Base-by-base conservation (phyloP, 2,329 filamentous ascomycete species). In the Phaeosphaeriaceae sp. region DNA sequence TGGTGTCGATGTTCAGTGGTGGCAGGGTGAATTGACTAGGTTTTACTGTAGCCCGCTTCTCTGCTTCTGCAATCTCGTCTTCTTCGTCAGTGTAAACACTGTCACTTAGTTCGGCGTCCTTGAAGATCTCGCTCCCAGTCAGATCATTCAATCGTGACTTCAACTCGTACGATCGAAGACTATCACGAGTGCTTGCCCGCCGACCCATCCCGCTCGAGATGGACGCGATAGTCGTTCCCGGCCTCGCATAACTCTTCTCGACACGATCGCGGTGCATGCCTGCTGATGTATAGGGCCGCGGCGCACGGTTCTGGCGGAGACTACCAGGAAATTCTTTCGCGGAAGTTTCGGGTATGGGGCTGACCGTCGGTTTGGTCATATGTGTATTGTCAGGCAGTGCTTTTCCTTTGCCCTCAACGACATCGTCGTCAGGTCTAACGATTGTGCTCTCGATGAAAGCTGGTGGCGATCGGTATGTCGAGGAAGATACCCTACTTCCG, bases 21-120 rank as follows among this genome's bases (percentile, higher is more conserved):
- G 63, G 67, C 7, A 71, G 56, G 2, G 57, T 59, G 46, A 63
- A 74, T 27, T 69, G 57, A 20, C 54, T 57, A 3, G 65, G 60
- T 46, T 65, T 71, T 42, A 72, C 57, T 1, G 66, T 71, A 2
- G 56, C 60, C 24, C 68, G 55, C 33, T 63, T 66, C 47, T 68
- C 59, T 10, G 65, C 67, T 27, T 71, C 67, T 46, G 69, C 64
- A 36, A 74, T 70, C 40, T 69, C 68, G 15, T 67, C 61, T 56
- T 73, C 67, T 44, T 72, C 70, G 17, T 64, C 61, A 11, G 71
- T 70, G 53, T 75, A 76, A 17, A 65, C 67, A 40, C 70, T 74
- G 46, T 69, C 73, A 40, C 70, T 75, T 45, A 71, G 56, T 22
- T 74, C 73, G 1, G 61, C 66, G 48, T 76, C 71, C 33, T 72